Percentiles rank a stretch among this genome's conserved stretches.
Conservation (phyloP, 169 alveolate genomes). For the Plasmodium gallinaceum region DNA sequence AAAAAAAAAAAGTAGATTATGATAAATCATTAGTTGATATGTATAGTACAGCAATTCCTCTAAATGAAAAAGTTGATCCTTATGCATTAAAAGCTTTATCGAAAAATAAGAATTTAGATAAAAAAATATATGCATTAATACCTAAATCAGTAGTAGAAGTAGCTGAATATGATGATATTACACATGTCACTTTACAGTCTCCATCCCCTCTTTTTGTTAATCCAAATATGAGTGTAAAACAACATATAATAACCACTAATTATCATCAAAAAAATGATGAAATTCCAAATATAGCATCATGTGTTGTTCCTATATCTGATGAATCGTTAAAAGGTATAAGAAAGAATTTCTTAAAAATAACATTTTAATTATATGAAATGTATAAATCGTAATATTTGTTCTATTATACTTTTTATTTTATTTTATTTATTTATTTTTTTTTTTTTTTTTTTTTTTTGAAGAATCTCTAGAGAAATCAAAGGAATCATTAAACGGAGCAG, state of each 20-base stretch:
- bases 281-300: constrained; percentile 51
- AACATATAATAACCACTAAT: constrained; percentile 49
- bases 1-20: constrained; percentile 35
- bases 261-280: constrained; percentile 39
- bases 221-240: constrained; percentile 56
- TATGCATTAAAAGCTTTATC: constrained; percentile 68
- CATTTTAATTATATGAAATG: background rate
- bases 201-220: constrained; percentile 73
- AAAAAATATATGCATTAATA: constrained; percentile 69
- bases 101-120: constrained; percentile 36
- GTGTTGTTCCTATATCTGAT: constrained; percentile 43
- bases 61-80: constrained; percentile 53
- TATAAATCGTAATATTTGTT: background rate
- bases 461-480: constrained; percentile 69
- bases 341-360: background rate
- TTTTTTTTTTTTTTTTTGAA: constrained; percentile 2
- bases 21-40: constrained; percentile 58
- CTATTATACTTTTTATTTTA: background rate
- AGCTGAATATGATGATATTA: constrained; percentile 51
- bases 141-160: constrained; percentile 76
- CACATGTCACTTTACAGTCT: constrained; percentile 74
- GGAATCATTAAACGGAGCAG: constrained; percentile 45
- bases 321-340: constrained; percentile 66
- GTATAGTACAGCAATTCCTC: constrained; percentile 76
- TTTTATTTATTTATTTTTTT: background rate